Evolutionary conservation across 768 basidiomycete species (phyloP), one percentile per base, ranked within the genome.

Genomic region (Tephrocybe sp.): DNA sequence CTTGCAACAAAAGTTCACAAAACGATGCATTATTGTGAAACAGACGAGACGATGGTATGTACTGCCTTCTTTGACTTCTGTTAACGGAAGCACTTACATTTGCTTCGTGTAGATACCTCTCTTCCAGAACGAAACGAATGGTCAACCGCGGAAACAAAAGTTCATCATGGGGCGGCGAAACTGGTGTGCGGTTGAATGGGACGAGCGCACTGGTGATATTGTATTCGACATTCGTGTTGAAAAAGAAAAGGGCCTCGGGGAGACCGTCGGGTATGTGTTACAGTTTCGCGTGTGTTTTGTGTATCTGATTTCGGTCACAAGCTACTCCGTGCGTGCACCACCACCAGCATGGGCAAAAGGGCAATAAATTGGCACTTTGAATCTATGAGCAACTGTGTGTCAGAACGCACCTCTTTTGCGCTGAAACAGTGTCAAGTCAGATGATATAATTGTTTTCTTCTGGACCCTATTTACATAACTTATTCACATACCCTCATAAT

Each of bases 101-200:
- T 33, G 0, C 25, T 21, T 38, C 17, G 36, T 37, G 14, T 51
- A 91, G 91, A 65, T 90, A 28, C 90, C 92, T 2, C 58, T 96
- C 7, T 97, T 97, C 67, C 62, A 72, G 8, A 75, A 73, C 11
- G 93, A 95, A 36, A 81, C 94, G 1, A 82, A 91, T 57, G 95
- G 93, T 0, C 73, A 77, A 25, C 53, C 75, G n/a, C 79, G 88
- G 32, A 91, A 90, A 65, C 82, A 85, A 49, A 89, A 84, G 61
- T 85, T 78, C 60, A 85, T 97, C 51, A 94, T 94, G 85, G 92
- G 90, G 2, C 73, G 82, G 49, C 80, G 95, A 32, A 98, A 98
- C 66, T 98, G 92, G 85, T 88, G 89, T 62, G 76, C 77, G 32
- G 82, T 90, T 7, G 69, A 76, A 26, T 85, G 80, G 73, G 80